Percentiles rank a stretch among this genome's conserved stretches.
These are phyloP conservation scores for Vaccinium darrowii DNA, from an alignment of 148 eudicot genomes.

Conservation along the genomic window DNA sequence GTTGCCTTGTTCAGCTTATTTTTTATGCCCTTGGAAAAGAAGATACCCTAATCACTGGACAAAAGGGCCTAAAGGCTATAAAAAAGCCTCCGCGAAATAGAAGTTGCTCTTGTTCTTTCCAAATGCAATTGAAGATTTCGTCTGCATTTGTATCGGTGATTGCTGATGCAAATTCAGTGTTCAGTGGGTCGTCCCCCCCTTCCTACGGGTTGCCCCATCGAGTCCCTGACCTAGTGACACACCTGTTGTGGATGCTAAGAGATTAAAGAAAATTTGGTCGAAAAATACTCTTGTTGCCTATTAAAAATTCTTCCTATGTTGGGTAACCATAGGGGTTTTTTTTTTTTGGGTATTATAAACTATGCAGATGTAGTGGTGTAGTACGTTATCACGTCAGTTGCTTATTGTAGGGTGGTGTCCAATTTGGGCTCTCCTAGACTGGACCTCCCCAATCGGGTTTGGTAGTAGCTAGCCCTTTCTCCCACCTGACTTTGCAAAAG, in stretches of 20 bases:
- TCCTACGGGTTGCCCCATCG: not conserved
- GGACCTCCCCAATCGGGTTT: no score
- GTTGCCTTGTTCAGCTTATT: not conserved
- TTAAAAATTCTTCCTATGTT: not conserved
- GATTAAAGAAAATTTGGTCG: not conserved
- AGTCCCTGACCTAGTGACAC: not conserved
- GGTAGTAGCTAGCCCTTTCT: no score
- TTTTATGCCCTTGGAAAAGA: not conserved
- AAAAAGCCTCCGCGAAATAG: not conserved
- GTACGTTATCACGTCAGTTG: not conserved
- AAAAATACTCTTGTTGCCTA: not conserved
- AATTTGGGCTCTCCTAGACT: no score
- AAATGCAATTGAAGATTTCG: not conserved
- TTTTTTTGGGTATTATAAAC: not conserved
- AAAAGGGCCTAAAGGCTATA: not conserved
- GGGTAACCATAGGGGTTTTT: not conserved
- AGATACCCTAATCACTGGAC: not conserved
- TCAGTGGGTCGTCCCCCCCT: not conserved
- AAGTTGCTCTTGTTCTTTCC: not conserved
- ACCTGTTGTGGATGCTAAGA: not conserved
- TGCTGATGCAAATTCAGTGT: not conserved
- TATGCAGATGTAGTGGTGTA: not conserved
- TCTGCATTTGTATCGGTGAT: not conserved
- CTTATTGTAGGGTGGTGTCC: not conserved
- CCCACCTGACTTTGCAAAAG: no score